Base-by-base conservation (phyloP, 352 stramenopile species). In the Globisporangium irregulare region DNA sequence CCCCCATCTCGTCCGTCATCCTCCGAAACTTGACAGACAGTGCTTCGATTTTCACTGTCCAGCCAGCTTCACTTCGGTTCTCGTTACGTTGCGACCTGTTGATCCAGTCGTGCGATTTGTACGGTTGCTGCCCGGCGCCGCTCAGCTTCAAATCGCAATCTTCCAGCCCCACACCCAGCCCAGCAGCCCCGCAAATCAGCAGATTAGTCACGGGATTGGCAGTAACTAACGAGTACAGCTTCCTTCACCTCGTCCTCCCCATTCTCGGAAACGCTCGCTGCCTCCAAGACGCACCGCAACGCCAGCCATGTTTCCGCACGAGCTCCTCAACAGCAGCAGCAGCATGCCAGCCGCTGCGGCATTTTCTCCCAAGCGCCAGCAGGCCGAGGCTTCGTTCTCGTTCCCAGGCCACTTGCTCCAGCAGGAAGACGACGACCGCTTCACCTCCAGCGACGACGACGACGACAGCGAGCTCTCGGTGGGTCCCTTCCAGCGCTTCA, bases 401-500 rank as follows among this genome's bases (percentile, higher is more conserved):
- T 50, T 50, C 15, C 43, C 43, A 50, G 43, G 15, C 43, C 43
- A 50, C 4, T 10, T 50, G 43, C 43, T 50, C 41, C 41, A 48
- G 41, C 41, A 48, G 14, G 43, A 50, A 3, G 43, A 50, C 18
- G 43, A 50, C 43, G 43, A 50, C 15, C 43, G 43, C 43, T 50
- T 50, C 43, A 50, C 43, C 43, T 50, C 43, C 15, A 50, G 43
- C 43, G 43, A 50, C 18, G 43, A 50, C 43, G 43, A 50, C 18
- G 43, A 50, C 5, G 41, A 48, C 5, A 22, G 43, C 1, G 43
- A 50, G 15, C 43, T 50, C 43, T 50, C 43, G 43, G 43, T 50
- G 43, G 43, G 43, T 22, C 43, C 4, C 15, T 50, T 50, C 36
- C 34, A 70, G 60, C 66, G 66, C 27, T 55, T 66, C 60, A 66